Conservation (phyloP, 2,329 filamentous ascomycete genomes). For the Myriosclerotinia curreyana region DNA sequence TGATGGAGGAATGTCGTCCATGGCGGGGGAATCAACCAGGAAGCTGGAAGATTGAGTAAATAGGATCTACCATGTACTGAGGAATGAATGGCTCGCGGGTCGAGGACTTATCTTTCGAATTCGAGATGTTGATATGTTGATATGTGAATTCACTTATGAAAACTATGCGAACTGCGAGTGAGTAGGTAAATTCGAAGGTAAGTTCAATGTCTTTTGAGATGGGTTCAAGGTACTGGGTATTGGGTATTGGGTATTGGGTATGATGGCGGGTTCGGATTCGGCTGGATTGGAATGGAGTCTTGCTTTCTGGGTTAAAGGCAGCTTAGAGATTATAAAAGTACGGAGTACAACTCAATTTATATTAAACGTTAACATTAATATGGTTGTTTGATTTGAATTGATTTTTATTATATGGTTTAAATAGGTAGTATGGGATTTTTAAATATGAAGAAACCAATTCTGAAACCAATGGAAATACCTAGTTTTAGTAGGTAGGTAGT, state of each 20-base stretch:
- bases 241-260: no score
- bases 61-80: neutral
- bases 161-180: neutral
- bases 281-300: conserved; percentile 1
- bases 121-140: neutral
- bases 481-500: no score
- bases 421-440: no score
- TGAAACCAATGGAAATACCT: no score
- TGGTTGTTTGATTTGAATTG: neutral
- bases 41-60: neutral
- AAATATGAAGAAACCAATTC: no score
- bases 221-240: neutral
- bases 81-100: neutral
- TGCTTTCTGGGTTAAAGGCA: neutral
- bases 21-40: conserved; percentile 9
- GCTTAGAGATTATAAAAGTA: neutral
- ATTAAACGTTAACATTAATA: neutral
- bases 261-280: neutral
- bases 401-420: neutral
- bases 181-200: neutral
- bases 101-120: neutral
- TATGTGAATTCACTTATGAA: neutral
- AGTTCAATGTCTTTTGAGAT: neutral
- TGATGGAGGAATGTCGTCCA: conserved; percentile 17
- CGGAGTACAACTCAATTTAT: neutral